phyloP scores from a whole-genome alignment of 768 basidiomycete genomes.

The Neoboletus brunneissimus region DNA sequence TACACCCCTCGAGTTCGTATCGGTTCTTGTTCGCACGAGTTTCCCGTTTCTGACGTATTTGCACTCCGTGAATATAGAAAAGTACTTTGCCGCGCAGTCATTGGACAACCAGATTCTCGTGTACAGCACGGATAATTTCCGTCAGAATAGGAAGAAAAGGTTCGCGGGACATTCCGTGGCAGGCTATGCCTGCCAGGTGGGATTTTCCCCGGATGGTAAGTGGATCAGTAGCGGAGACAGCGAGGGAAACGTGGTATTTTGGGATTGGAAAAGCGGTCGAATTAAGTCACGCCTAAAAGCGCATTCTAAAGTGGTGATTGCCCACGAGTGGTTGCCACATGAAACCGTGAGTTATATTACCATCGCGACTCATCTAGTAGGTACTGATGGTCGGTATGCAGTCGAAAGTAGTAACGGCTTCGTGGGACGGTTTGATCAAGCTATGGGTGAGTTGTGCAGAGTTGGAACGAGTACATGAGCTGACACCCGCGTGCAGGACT shows the following conservation, averaged over 20 bases:
- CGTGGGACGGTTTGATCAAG: conserved; percentile 98
- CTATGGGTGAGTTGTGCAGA: conserved; percentile 73
- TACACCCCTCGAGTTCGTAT: conserved; percentile 89
- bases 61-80: conserved; percentile 47
- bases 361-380: neutral
- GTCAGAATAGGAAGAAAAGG: conserved; percentile 97
- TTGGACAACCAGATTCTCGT: conserved; percentile 98
- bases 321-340: conserved; percentile 97
- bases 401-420: conserved; percentile 96
- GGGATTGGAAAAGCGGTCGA: conserved; percentile 99
- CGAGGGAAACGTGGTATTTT: conserved; percentile 93
- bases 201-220: conserved; percentile 97
- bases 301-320: conserved; percentile 95
- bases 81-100: conserved; percentile 97
- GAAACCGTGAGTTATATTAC: conserved; percentile 69
- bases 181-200: conserved; percentile 95
- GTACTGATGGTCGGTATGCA: conserved; percentile 34
- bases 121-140: conserved; percentile 97
- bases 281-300: conserved; percentile 88
- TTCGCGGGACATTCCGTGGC: conserved; percentile 97
- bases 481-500: conserved; percentile 29
- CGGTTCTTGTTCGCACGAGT: conserved; percentile 3
- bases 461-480: neutral
- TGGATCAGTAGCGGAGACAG: conserved; percentile 98
- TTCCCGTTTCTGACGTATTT: conserved; percentile 17